Base-by-base conservation (phyloP, 176 grass and related monocot genomes). In the Oryza meridionalis region DNA sequence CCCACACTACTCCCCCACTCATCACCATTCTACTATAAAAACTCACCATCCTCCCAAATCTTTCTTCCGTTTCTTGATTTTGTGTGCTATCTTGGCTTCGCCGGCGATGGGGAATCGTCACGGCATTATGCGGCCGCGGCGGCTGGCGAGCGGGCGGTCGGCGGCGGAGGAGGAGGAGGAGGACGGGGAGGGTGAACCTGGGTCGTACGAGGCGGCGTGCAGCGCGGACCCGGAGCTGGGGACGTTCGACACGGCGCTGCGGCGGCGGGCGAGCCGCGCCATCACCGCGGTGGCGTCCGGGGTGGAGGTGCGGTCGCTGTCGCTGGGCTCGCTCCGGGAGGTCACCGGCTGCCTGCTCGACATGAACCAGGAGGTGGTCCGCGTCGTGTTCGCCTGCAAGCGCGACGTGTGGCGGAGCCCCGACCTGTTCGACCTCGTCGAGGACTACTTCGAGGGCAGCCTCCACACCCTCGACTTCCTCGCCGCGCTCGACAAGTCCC, bases 351-450 rank as follows among this genome's bases (percentile, higher is more conserved):
- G 89, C 92, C 91, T 95, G 67, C 80, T 98, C 65, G 92, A 98
- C 84, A 98, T 98, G 95, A 98, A 98, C 90, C 92, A 98, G 84
- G 95, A 95, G 89, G 92, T 94, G 77, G 92, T 94, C 67, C 77
- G 82, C 25, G 88, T 98, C 80, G 92, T 98, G 76, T 80, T 98
- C 17, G 89, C 90, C 51, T 95, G 87, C 84, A 93, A 93, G 87
- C 91, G 93, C 89, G 93, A 98, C 91, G 93, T 98, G 55, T 93
- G 92, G 96, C 93, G 93, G 65, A 93, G 85, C 87, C 76, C 85
- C 29, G 92, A 98, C 51, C 87, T 95, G 55, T 93, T 95, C 79
- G 87, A 87, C 81, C 89, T 98, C 67, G 96, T 98, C 22, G 90
- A 98, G 81, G 96, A 95, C 69, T 98, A 98, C 83, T 95, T 98